A percentile compares a stretch with the other conserved stretches of the same genome.
Conservation (phyloP, 441 rosid species). For the Sinapis alba region DNA sequence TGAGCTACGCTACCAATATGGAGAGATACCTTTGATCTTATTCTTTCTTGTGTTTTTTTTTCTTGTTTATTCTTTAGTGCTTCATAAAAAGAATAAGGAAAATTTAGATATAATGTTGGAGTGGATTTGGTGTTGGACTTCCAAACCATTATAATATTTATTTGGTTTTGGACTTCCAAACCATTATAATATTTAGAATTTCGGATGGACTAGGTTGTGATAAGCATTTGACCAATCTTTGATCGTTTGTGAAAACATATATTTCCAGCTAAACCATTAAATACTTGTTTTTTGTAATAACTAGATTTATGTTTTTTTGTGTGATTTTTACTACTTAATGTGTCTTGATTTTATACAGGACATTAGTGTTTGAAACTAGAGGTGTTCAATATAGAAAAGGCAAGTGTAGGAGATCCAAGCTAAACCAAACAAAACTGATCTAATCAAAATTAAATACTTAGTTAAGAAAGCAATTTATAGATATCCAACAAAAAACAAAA, state of each 20-base stretch:
- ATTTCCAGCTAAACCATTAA: background rate
- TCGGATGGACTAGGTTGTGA: slow-evolving; percentile 7
- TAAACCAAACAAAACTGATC: background rate
- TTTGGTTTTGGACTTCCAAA: slow-evolving; percentile 19
- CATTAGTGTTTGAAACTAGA: background rate
- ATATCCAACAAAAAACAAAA: background rate
- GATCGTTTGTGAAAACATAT: slow-evolving; percentile 1
- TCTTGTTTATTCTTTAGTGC: slow-evolving; percentile 1
- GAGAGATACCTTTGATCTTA: slow-evolving; percentile 16
- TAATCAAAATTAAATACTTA: background rate
- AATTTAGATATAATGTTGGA: background rate
- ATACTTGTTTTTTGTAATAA: background rate
- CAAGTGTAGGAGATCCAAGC: background rate
- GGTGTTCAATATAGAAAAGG: background rate
- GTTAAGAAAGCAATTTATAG: background rate
- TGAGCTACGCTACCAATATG: slow-evolving; percentile 3
- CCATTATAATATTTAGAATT: background rate
- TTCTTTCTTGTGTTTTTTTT: slow-evolving; percentile 20
- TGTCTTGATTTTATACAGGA: background rate
- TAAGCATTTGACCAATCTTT: slow-evolving; percentile 10
- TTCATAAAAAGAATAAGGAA: background rate
- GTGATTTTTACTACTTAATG: background rate
- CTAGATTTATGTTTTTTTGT: background rate
- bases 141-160: background rate
- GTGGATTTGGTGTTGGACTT: slow-evolving; percentile 15